These are phyloP conservation scores for Epichloe sibirici DNA, from an alignment of 2,329 filamentous ascomycete genomes.

Conservation along the genomic window DNA sequence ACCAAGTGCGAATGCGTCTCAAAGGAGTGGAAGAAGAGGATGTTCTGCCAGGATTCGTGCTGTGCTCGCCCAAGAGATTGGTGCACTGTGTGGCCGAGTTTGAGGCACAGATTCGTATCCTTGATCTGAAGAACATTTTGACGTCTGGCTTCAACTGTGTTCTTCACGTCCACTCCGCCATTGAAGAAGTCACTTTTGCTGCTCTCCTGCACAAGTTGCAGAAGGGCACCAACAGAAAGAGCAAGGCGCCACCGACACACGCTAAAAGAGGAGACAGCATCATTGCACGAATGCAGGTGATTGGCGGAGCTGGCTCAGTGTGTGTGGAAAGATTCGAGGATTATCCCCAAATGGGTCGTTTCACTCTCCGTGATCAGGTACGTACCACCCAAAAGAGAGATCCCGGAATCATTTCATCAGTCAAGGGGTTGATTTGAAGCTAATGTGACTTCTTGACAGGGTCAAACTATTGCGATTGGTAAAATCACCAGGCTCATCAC, in stretches of 20 bases:
- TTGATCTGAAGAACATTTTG: conserved; percentile 90
- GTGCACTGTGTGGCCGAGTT: conserved; percentile 85
- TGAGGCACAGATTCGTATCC: conserved; percentile 90
- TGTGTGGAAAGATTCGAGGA: conserved; percentile 94
- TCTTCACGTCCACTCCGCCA: conserved; percentile 90
- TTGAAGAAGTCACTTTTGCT: conserved; percentile 91
- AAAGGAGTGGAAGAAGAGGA: conserved; percentile 97
- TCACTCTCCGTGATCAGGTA: conserved; percentile 82
- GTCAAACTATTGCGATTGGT: conserved; percentile 98
- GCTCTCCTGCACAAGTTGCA: conserved; percentile 86
- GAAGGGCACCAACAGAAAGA: conserved; percentile 87
- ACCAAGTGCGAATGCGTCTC: conserved; percentile 85
- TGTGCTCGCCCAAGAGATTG: conserved; percentile 86
- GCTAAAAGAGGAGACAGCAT: conserved; percentile 73
- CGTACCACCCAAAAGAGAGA: conserved; percentile 12
- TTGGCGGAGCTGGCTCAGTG: conserved; percentile 70
- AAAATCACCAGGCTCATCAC: conserved; percentile 86
- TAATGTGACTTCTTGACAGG: conserved; percentile 36
- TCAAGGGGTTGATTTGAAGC: background rate
- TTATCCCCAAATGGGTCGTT: conserved; percentile 85
- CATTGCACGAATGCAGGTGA: conserved; percentile 83
- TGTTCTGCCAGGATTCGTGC: conserved; percentile 85
- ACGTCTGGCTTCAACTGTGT: conserved; percentile 96
- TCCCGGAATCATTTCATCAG: background rate
- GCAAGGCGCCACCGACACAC: conserved; percentile 85